A percentile compares a stretch with the other conserved stretches of the same genome.
Conservation (phyloP, 805 yeast species). For the Zygoascus bituminiphila region DNA sequence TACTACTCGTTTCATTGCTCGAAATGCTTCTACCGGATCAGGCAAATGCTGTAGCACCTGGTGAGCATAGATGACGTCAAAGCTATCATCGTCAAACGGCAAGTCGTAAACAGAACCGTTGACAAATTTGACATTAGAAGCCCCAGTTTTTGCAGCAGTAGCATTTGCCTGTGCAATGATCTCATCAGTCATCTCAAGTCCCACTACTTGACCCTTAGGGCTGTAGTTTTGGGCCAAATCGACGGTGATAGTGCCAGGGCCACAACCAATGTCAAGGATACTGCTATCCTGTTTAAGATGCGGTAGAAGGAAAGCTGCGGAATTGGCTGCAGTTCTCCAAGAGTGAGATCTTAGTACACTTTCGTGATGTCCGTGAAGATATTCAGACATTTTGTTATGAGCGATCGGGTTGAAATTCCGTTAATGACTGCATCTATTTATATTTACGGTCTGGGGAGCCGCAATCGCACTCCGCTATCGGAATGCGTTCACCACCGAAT, state of each 20-base stretch:
- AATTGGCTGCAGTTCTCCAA: conserved; percentile 31
- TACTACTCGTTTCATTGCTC: conserved; percentile 33
- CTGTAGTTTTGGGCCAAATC: conserved; percentile 30
- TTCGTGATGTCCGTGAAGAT: conserved; percentile 21
- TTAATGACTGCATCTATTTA: background rate
- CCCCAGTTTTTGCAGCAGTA: conserved; percentile 11
- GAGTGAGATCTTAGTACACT: conserved; percentile 25
- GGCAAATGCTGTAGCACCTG: conserved; percentile 34
- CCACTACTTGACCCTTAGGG: conserved; percentile 27
- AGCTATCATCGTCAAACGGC: conserved; percentile 31
- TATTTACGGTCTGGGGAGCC: background rate
- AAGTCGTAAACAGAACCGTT: conserved; percentile 29
- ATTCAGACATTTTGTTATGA: conserved; percentile 4
- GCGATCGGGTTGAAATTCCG: background rate
- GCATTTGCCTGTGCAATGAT: conserved; percentile 26
- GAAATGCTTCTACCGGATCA: conserved; percentile 30
- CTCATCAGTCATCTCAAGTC: conserved; percentile 29
- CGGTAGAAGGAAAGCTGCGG: conserved; percentile 25
- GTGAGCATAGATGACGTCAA: conserved; percentile 35
- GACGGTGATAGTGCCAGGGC: conserved; percentile 36
- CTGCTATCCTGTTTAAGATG: conserved; percentile 23
- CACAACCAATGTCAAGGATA: conserved; percentile 37
- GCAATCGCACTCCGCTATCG: no score
- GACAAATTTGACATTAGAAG: conserved; percentile 21
- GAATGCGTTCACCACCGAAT: no score